phyloP scores from a whole-genome alignment of 1,284 basidiomycete species.

The Coniferiporia weirii region DNA sequence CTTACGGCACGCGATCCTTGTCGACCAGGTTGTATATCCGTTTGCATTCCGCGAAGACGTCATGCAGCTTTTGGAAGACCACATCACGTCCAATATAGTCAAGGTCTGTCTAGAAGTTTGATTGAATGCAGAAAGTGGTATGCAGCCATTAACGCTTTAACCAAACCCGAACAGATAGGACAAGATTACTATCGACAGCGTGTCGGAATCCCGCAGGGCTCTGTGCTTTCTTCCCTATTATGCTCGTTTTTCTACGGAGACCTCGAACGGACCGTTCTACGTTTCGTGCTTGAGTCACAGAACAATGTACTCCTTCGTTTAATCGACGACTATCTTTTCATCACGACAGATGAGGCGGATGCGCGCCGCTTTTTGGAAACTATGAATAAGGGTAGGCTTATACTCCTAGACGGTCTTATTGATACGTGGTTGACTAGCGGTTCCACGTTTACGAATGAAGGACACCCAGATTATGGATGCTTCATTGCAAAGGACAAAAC shows the following conservation, averaged over 20 bases:
- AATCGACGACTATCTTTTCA: constrained; percentile 91
- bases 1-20: constrained; percentile 76
- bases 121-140: too few relatives aligned
- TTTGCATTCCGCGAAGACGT: constrained; percentile 54
- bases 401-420: not conserved
- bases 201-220: constrained; percentile 95
- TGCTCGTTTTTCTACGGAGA: constrained; percentile 95
- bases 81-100: constrained; percentile 89
- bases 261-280: constrained; percentile 68
- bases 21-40: constrained; percentile 76
- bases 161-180: constrained; percentile 53
- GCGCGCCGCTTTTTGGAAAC: constrained; percentile 71
- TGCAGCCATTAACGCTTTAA: too few relatives aligned
- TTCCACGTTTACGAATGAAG: constrained; percentile 31
- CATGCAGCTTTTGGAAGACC: constrained; percentile 76
- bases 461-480: constrained; percentile 91
- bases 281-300: constrained; percentile 33
- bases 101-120: constrained; percentile 45
- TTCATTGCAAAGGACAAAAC: constrained; percentile 88
- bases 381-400: constrained; percentile 67
- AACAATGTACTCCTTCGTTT: constrained; percentile 75
- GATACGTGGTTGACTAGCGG: not conserved
- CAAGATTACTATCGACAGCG: constrained; percentile 76
- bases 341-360: constrained; percentile 64
- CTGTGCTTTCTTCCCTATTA: constrained; percentile 81